Evolutionary conservation across 305 asterid species (phyloP), one percentile per base, ranked within the genome.

Genomic region (Fraxinus platypoda): DNA sequence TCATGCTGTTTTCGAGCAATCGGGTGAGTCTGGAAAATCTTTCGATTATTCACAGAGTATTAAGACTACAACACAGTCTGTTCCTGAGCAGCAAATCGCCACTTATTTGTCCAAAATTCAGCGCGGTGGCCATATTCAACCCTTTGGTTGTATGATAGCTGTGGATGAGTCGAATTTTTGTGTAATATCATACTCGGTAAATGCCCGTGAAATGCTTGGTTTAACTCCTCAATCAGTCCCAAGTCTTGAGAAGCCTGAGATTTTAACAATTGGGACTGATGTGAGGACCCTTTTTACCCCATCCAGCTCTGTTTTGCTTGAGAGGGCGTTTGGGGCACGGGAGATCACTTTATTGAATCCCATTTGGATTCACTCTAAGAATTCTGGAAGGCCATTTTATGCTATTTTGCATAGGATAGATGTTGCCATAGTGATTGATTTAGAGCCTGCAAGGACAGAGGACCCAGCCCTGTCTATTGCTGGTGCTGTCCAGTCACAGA

Each of bases 401-500:
- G 99, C 95, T 0, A 95, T 95, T 81, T 78, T 95, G 90, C 98
- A 94, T 81, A 87, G 94, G 85, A 85, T 94, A 62, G 98, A 94
- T 85, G 97, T 93, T 3, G 97, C 93, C 17, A 88, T 91, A 75
- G 97, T 93, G 7, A 92, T 93, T 85, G 97, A 94, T 82, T 90
- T 94, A 80, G 98, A 94, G 91, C 98, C 97, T 25, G 98, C 97
- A 0, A 91, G 95, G 81, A 89, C 89, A 0, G 97, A 92, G 90
- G 99, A 95, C 52, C 98, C 99, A 0, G 97, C 97, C 0, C 85
- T 95, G 21, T 94, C 97, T 6, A 90, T 93, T 62, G 98, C 97
- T 0, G 98, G 98, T 8, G 98, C 98, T 3, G 98, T 94, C 76
- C 99, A 95, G 86, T 92, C 98, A 1, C 98, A 95, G 91, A 95